These are phyloP conservation scores for Trametes pubescens DNA, from an alignment of 1,284 basidiomycete species.

Conservation along the genomic window DNA sequence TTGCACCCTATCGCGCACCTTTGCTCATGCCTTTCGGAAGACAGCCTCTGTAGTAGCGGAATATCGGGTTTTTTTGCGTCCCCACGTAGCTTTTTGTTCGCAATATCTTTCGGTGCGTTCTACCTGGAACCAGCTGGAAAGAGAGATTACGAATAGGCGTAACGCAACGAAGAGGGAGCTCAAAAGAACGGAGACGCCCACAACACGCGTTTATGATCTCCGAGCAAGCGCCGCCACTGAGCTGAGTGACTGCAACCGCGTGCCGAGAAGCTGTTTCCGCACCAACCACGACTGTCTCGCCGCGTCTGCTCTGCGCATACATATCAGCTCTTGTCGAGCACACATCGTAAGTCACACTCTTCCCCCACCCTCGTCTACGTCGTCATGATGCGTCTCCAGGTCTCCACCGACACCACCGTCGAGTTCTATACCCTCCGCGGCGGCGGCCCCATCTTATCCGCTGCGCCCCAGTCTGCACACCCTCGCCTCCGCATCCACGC, in stretches of 20 bases:
- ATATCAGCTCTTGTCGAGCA: constrained; percentile 28
- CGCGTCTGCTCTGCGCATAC: constrained; percentile 22
- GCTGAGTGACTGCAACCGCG: constrained; percentile 19
- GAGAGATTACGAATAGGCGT: too few relatives aligned
- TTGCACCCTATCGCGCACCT: too few relatives aligned
- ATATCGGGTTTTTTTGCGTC: too few relatives aligned
- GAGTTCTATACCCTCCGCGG: constrained; percentile 63
- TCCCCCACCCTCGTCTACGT: constrained; percentile 6
- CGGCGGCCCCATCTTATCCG: constrained; percentile 32
- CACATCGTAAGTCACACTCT: constrained; percentile 43
- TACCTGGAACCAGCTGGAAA: too few relatives aligned
- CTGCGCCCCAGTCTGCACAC: constrained; percentile 32
- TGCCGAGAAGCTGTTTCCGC: constrained; percentile 31
- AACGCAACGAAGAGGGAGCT: background rate
- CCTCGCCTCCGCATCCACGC: constrained; percentile 25
- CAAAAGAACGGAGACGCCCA: constrained; percentile 9
- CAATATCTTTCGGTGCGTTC: too few relatives aligned
- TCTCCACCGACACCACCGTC: constrained; percentile 63
- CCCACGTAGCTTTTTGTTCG: too few relatives aligned
- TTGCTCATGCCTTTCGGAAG: too few relatives aligned
- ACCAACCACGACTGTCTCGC: constrained; percentile 29
- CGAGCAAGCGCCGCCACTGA: constrained; percentile 24
- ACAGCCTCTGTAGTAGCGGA: too few relatives aligned
- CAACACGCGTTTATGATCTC: constrained; percentile 26
- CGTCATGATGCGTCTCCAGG: constrained; percentile 61